Evolutionary conservation across 306 rosid genomes (phyloP).

Genomic region (Cicer pinnatifidum): DNA sequence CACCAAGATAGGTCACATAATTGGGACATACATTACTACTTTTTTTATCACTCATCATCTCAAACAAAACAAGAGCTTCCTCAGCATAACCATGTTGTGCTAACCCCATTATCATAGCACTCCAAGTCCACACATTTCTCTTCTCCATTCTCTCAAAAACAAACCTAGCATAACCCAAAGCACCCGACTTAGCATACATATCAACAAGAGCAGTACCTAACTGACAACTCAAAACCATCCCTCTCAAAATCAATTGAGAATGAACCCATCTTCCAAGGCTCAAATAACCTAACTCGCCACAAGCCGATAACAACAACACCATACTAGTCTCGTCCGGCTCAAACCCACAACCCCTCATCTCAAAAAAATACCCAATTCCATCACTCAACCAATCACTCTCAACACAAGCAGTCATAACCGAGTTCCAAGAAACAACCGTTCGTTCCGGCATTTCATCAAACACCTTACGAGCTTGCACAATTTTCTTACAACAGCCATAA

Average conservation of each 20-base stretch:
- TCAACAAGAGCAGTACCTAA: slow-evolving; percentile 87
- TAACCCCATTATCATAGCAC: slow-evolving; percentile 86
- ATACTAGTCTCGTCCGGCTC: slow-evolving; percentile 80
- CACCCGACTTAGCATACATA: slow-evolving; percentile 88
- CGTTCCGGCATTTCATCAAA: slow-evolving; percentile 76
- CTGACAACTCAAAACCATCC: slow-evolving; percentile 64
- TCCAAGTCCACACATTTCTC: slow-evolving; percentile 94
- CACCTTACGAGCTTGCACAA: slow-evolving; percentile 52
- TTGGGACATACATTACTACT: slow-evolving; percentile 61
- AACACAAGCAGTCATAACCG: slow-evolving; percentile 71
- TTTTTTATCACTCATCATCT: slow-evolving; percentile 44
- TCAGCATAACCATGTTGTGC: slow-evolving; percentile 85
- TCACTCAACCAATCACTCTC: slow-evolving; percentile 60
- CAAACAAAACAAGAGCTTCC: slow-evolving; percentile 72
- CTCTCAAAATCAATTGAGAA: slow-evolving; percentile 62
- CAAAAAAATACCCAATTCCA: slow-evolving; percentile 62
- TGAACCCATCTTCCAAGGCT: slow-evolving; percentile 82
- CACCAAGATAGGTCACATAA: slow-evolving; percentile 82
- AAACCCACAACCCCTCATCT: slow-evolving; percentile 70
- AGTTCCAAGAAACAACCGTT: slow-evolving; percentile 84
- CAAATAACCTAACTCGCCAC: slow-evolving; percentile 81
- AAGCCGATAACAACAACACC: slow-evolving; percentile 73
- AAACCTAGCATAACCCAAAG: slow-evolving; percentile 57
- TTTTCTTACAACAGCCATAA: slow-evolving; percentile 72
- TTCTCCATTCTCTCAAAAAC: slow-evolving; percentile 62